phyloP scores from a whole-genome alignment of 2,329 filamentous ascomycete species.

The Fusarium sp. region DNA sequence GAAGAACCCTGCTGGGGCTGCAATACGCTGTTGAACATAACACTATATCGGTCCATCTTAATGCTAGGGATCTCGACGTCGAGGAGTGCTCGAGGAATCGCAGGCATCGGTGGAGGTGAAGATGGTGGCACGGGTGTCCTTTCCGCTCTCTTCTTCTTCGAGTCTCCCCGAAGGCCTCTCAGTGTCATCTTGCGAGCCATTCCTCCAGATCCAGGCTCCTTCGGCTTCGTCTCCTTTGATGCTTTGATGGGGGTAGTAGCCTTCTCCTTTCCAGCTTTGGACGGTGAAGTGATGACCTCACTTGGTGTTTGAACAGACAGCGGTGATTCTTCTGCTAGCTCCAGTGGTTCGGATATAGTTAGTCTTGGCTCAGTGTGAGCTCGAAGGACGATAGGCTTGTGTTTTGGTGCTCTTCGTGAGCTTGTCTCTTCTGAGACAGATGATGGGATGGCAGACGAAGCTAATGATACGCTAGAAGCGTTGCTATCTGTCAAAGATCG shows the following conservation, averaged over 20 bases:
- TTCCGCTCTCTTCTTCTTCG: slow-evolving; percentile 36
- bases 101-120: slow-evolving; percentile 37
- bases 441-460: slow-evolving; percentile 19
- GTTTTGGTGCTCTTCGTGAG: slow-evolving; percentile 46
- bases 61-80: slow-evolving; percentile 84
- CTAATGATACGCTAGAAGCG: slow-evolving; percentile 37
- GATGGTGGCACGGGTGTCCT: slow-evolving; percentile 30
- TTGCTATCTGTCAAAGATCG: slow-evolving; percentile 45
- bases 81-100: slow-evolving; percentile 58
- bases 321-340: slow-evolving; percentile 12
- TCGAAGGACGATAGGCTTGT: slow-evolving; percentile 58
- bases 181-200: slow-evolving; percentile 46
- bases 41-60: slow-evolving; percentile 88
- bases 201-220: slow-evolving; percentile 39
- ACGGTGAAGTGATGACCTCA: slow-evolving; percentile 21
- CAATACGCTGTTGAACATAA: slow-evolving; percentile 89
- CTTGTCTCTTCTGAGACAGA: slow-evolving; percentile 26
- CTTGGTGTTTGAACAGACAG: slow-evolving; percentile 10
- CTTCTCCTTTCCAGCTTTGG: slow-evolving; percentile 30
- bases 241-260: slow-evolving; percentile 20
- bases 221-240: slow-evolving; percentile 30
- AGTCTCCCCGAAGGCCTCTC: slow-evolving; percentile 42
- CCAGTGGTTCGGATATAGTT: slow-evolving; percentile 16
- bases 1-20: slow-evolving; percentile 54
- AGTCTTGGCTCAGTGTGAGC: slow-evolving; percentile 56